phyloP scores from a whole-genome alignment of 2,329 filamentous ascomycete genomes.

The Metarhizium guizhouense region DNA sequence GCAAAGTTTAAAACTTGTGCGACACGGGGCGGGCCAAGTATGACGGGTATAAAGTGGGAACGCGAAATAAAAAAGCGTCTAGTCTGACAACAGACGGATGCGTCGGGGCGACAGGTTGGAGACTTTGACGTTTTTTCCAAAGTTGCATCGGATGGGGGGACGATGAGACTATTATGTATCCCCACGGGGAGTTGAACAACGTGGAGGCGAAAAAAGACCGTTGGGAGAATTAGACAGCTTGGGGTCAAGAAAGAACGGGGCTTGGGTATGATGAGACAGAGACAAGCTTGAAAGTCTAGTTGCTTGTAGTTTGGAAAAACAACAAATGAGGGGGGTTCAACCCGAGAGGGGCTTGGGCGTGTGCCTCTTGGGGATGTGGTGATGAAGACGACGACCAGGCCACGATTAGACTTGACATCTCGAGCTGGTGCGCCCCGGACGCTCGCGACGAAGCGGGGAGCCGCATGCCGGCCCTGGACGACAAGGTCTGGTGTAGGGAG shows the following conservation, averaged over 20 bases:
- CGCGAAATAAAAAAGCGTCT: neutral
- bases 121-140: neutral
- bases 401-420: too few relatives aligned
- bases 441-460: too few relatives aligned
- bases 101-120: neutral
- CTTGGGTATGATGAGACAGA: neutral
- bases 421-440: too few relatives aligned
- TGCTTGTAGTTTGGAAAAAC: too few relatives aligned
- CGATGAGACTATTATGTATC: neutral
- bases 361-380: too few relatives aligned
- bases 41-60: conserved; percentile 1
- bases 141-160: neutral
- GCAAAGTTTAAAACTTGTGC: neutral
- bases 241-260: neutral
- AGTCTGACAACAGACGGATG: neutral
- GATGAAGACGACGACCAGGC: too few relatives aligned
- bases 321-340: too few relatives aligned
- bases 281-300: neutral
- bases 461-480: too few relatives aligned
- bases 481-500: too few relatives aligned
- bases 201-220: neutral
- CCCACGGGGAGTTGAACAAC: neutral
- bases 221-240: neutral
- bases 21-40: neutral
- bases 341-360: too few relatives aligned